phyloP scores from a whole-genome alignment of 306 rosid species.

The Acmispon strigosus region DNA sequence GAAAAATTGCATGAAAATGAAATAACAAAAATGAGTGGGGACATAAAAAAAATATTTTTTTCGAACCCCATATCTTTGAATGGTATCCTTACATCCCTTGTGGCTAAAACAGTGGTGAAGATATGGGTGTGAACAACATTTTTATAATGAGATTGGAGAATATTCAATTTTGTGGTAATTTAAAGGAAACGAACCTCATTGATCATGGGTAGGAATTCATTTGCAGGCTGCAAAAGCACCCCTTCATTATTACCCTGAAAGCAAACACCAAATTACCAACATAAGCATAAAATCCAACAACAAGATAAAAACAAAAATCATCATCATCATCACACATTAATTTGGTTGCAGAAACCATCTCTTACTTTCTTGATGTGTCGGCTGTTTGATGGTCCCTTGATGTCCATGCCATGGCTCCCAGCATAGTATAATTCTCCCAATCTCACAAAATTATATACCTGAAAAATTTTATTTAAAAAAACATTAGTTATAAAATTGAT shows the following conservation, averaged over 20 bases:
- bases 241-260: constrained; percentile 52
- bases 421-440: constrained; percentile 82
- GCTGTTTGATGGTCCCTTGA: constrained; percentile 71
- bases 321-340: background rate
- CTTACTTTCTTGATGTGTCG: constrained; percentile 48
- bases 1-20: too few relatives aligned
- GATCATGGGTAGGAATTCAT: constrained; percentile 74
- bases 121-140: too few relatives aligned
- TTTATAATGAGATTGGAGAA: background rate
- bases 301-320: background rate
- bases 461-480: background rate
- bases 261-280: background rate
- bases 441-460: constrained; percentile 73
- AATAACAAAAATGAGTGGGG: too few relatives aligned
- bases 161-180: background rate
- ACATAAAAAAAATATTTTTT: too few relatives aligned
- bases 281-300: background rate
- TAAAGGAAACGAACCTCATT: constrained; percentile 53
- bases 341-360: background rate
- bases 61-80: too few relatives aligned
- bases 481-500: background rate
- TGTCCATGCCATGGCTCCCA: constrained; percentile 99
- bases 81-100: too few relatives aligned
- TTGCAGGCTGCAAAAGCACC: constrained; percentile 68
- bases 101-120: too few relatives aligned